A percentile compares a stretch with the other conserved stretches of the same genome.
Evolutionary conservation across 2,329 filamentous ascomycete species (phyloP).

Genomic region (Aspergillus luchuensis): DNA sequence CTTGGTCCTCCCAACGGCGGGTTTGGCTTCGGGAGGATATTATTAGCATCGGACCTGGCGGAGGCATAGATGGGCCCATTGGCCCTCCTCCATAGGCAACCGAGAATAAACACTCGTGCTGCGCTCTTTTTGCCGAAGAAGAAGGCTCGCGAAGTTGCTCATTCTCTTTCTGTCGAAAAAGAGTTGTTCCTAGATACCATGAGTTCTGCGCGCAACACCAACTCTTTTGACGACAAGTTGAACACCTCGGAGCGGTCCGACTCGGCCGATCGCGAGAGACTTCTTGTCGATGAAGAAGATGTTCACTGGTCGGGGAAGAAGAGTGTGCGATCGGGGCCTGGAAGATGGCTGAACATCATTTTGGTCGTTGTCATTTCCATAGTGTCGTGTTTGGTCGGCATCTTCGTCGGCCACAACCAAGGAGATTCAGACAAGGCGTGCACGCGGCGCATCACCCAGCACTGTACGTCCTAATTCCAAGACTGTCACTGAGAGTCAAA

Average conservation of each 20-base stretch:
- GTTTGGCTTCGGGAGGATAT: neutral
- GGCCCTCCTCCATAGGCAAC: neutral
- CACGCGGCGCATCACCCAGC: constrained; percentile 26
- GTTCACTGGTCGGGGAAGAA: constrained; percentile 8
- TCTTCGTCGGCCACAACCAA: constrained; percentile 16
- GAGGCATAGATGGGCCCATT: neutral
- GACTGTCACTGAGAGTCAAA: too few species aligned
- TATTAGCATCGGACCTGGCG: constrained; percentile 6
- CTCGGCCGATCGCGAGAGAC: constrained; percentile 5
- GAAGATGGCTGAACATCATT: constrained; percentile 10
- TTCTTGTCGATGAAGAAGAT: constrained; percentile 9
- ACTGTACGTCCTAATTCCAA: constrained; percentile 20
- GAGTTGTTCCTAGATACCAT: neutral
- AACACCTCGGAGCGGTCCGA: neutral
- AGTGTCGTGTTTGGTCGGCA: constrained; percentile 24
- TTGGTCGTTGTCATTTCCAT: constrained; percentile 20
- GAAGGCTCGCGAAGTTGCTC: neutral
- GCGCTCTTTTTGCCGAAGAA: neutral
- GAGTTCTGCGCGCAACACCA: neutral
- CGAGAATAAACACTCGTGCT: neutral
- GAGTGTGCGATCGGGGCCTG: neutral
- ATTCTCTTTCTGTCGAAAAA: neutral
- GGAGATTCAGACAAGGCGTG: constrained; percentile 26
- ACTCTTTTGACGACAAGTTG: constrained; percentile 11
- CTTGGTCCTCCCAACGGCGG: neutral